Base-by-base conservation (phyloP, 75 land plant species). In the Azolla pinnata region DNA sequence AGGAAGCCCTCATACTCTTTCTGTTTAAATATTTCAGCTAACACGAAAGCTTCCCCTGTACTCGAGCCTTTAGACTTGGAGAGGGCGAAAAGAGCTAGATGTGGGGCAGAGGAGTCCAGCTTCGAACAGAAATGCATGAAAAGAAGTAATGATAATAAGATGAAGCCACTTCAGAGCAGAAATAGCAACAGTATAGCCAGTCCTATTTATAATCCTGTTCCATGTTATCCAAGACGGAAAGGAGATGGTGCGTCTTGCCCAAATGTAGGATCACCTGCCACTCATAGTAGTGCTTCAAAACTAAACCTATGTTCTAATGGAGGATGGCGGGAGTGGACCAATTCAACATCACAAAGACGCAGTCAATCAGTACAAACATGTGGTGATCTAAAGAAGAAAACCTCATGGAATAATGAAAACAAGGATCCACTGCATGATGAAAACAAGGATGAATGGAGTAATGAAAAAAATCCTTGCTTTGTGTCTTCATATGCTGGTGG, bases 281-380 rank as follows among this genome's bases (percentile, higher is more conserved):
- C 40, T 62, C 1, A 19, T 20, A 17, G 56, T 14, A 9, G 30
- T 29, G 56, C 65, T 0, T 3, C 29, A 26, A 29, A 34, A 2
- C 25, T 63, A 12, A 63, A 31, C 0, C 65, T 63, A 0, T 59
- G 65, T 9, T 33, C 38, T 23, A 31, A 53, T 32, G 75, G 75
- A 30, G 75, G 75, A 20, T 73, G 76, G 76, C 61, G 76, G 38
- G 76, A 73, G 54, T 73, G 76, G 76, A 62, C 40, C 25, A 63
- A 38, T 25, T 16, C 60, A 1, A 33, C 31, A n/a, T 63, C 65
- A 5, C 25, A 54, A 28, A 40, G 28, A 23, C 21, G 28, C 10
- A 35, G 49, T 16, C 30, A 34, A 48, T 35, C 40, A 35, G 40
- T 12, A 35, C 10, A 5, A 35, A 12, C 40, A 35, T 5, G 10